These are phyloP conservation scores for Candida ficus DNA, from an alignment of 805 yeast species.

Conservation along the genomic window DNA sequence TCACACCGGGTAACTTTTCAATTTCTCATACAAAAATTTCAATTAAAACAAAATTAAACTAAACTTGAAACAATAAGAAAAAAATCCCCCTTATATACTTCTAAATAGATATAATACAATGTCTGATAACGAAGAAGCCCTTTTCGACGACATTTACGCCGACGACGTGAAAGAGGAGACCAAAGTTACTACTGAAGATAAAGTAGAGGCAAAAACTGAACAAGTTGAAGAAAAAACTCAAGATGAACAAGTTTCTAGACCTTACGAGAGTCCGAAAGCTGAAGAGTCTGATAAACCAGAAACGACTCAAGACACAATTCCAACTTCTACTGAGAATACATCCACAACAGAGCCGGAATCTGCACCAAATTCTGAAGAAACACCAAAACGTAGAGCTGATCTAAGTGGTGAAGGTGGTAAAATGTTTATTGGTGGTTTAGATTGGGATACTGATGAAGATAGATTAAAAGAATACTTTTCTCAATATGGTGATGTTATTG, in stretches of 20 bases:
- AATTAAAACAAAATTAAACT: too few relatives aligned
- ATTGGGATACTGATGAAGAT: slow-evolving; percentile 97
- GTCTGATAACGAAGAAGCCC: slow-evolving; percentile 89
- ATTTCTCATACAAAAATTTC: neutral
- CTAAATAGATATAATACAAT: slow-evolving; percentile 24
- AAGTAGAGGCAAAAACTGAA: neutral
- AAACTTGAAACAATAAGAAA: too few relatives aligned
- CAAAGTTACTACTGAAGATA: slow-evolving; percentile 12
- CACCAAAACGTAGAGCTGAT: slow-evolving; percentile 40
- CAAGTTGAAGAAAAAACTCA: neutral
- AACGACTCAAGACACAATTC: too few relatives aligned
- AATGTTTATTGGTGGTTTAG: slow-evolving; percentile 94
- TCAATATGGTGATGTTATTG: slow-evolving; percentile 84
- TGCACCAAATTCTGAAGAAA: slow-evolving; percentile 3
- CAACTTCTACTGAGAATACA: slow-evolving; percentile 1
- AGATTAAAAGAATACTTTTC: slow-evolving; percentile 74
- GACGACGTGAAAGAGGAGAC: slow-evolving; percentile 24
- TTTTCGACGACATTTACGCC: slow-evolving; percentile 84
- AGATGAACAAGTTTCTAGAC: neutral
- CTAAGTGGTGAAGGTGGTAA: slow-evolving; percentile 74
- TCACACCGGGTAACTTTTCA: slow-evolving; percentile 1
- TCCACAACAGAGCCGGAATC: neutral
- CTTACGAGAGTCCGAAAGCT: too few relatives aligned
- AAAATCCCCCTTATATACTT: too few relatives aligned
- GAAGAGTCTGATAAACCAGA: too few relatives aligned